Evolutionary conservation across 2,329 filamentous ascomycete species (phyloP).

Genomic region (Didymella exigua): DNA sequence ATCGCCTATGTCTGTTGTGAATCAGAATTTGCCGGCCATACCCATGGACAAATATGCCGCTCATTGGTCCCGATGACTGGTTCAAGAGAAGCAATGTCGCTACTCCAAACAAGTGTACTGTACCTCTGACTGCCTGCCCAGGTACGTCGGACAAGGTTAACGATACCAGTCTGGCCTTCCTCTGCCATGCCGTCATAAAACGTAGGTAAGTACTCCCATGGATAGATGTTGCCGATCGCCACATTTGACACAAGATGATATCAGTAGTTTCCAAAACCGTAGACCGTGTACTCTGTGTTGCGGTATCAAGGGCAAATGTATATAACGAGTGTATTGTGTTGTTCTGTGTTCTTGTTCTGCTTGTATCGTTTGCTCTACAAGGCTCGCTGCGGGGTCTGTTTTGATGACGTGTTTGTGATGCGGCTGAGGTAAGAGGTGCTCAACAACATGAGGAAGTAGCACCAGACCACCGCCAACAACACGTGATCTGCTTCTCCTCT

Average conservation of each 20-base stretch:
- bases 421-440: too few species aligned
- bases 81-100: conserved; percentile 71
- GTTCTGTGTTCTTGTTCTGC: too few species aligned
- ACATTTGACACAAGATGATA: conserved; percentile 63
- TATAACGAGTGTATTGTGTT: too few species aligned
- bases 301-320: too few species aligned
- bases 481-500: too few species aligned
- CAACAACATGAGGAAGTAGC: too few species aligned
- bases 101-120: conserved; percentile 69
- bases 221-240: conserved; percentile 65
- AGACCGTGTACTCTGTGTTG: conserved; percentile 66
- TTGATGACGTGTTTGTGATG: too few species aligned
- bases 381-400: too few species aligned
- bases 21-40: conserved; percentile 68
- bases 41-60: conserved; percentile 70
- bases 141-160: conserved; percentile 64
- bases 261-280: conserved; percentile 71
- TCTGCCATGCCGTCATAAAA: conserved; percentile 65
- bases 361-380: too few species aligned
- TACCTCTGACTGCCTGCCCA: conserved; percentile 67
- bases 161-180: conserved; percentile 61
- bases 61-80: conserved; percentile 63
- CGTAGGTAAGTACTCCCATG: conserved; percentile 61
- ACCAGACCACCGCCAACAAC: too few species aligned
- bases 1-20: conserved; percentile 73